Evolutionary conservation across 2,329 filamentous ascomycete genomes (phyloP).

Genomic region (Hyphodiscus sp.): DNA sequence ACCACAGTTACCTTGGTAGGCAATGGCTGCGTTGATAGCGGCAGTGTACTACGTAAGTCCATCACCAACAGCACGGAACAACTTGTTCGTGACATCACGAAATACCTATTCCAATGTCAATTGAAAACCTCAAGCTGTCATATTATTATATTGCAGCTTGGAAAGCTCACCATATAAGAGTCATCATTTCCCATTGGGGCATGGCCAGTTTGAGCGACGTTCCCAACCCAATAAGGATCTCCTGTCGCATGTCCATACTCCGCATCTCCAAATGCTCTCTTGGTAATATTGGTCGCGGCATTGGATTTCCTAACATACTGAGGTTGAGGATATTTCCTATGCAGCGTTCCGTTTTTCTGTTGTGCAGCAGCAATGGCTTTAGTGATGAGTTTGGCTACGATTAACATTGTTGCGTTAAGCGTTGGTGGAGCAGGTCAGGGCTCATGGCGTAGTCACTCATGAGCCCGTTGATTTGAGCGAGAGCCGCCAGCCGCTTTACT

Average conservation of each 20-base stretch:
- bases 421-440: neutral
- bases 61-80: too few species aligned
- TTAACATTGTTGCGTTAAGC: constrained; percentile 2
- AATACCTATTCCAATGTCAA: constrained; percentile 3
- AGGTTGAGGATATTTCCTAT: constrained; percentile 1
- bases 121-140: neutral
- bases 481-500: too few species aligned
- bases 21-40: constrained; percentile 6
- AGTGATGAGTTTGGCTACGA: constrained; percentile 1
- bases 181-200: constrained; percentile 6
- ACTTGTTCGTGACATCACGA: constrained; percentile 1
- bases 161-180: constrained; percentile 1
- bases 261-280: constrained; percentile 2
- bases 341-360: constrained; percentile 3
- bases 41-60: too few species aligned
- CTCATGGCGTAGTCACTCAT: too few species aligned
- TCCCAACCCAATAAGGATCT: constrained; percentile 2
- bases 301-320: neutral
- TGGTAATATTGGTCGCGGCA: neutral
- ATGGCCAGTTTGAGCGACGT: constrained; percentile 1
- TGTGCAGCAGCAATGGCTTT: constrained; percentile 5
- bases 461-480: too few species aligned
- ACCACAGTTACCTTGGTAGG: neutral
- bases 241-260: neutral
- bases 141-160: neutral